Evolutionary conservation across 2,329 filamentous ascomycete genomes (phyloP), one percentile per base, ranked within the genome.

Genomic region (Colletotrichum sp.): DNA sequence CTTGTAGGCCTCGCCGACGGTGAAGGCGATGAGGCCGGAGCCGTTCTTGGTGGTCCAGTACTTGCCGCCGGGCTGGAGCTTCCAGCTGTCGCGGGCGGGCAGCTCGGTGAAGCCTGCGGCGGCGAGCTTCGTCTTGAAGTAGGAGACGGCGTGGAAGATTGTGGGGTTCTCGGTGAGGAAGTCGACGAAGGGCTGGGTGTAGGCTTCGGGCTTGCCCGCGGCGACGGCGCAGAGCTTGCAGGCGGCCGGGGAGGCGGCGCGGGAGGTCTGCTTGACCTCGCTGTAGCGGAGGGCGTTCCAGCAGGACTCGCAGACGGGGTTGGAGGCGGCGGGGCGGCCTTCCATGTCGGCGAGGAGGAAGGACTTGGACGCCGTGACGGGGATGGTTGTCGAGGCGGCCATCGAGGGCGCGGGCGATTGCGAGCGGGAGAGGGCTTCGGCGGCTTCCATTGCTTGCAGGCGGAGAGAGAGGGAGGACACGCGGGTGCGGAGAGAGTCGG

Each of bases 91-190:
- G 64, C 96, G 93, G 82, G 96, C 91, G 8, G 93, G 93, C n/a
- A 96, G 90, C 91, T 92, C 93, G 76, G 89, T 90, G 85, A 94
- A 99, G 60, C 95, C 96, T 48, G 91, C 88, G 52, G 91, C 89
- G 77, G 90, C 88, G 64, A 98, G 90, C 81, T 96, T 93, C 73
- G 89, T 88, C 80, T 93, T 92, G 83, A 98, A 95, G 80, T 95
- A 91, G 74, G 92, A 91, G 32, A 98, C 96, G 2, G 95, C 92
- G 82, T 99, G 97, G 84, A 98, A 99, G 63, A 98, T 91, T 11
- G 97, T 98, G 0, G 97, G 97, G 82, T 98, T 98, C 77, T 94
- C 90, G 60, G 93, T 94, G 87, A 98, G 91, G 83, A 98, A 98
- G 68, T 95, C 90, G 83, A 94, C 93, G 83, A 98, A 98, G 1